Percentiles rank a stretch among this genome's conserved stretches.
Conservation (phyloP, 176 grass and related monocot genomes). For the Ensete glaucum region DNA sequence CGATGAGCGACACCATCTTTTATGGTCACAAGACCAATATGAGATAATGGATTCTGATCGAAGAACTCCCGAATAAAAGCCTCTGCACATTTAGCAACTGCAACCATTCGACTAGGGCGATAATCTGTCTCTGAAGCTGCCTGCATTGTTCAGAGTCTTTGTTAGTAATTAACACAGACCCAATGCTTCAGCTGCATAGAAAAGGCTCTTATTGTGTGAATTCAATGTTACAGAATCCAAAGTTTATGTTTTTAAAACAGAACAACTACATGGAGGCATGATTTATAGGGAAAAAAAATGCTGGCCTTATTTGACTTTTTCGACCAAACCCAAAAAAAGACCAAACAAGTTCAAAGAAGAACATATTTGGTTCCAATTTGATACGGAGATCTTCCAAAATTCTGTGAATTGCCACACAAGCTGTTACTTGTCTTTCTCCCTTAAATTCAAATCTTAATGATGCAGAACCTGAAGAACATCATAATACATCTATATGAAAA, state of each 20-base stretch:
- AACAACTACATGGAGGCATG: background rate
- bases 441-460: too few species aligned
- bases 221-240: background rate
- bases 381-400: too few species aligned
- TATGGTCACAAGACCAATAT: conserved; percentile 72
- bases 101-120: conserved; percentile 83
- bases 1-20: conserved; percentile 71
- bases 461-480: too few species aligned
- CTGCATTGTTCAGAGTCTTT: conserved; percentile 20
- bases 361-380: too few species aligned
- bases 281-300: background rate
- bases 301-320: background rate
- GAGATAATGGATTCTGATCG: conserved; percentile 92
- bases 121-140: conserved; percentile 91
- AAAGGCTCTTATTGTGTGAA: background rate
- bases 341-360: too few species aligned
- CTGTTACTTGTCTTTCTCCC: too few species aligned
- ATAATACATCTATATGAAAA: too few species aligned
- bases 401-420: too few species aligned
- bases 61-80: conserved; percentile 94
- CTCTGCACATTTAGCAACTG: conserved; percentile 66
- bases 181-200: background rate
- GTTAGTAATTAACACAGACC: background rate
- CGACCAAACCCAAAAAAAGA: background rate
- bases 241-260: background rate